Evolutionary conservation across 768 basidiomycete genomes (phyloP).

Genomic region (Suillus americanus): DNA sequence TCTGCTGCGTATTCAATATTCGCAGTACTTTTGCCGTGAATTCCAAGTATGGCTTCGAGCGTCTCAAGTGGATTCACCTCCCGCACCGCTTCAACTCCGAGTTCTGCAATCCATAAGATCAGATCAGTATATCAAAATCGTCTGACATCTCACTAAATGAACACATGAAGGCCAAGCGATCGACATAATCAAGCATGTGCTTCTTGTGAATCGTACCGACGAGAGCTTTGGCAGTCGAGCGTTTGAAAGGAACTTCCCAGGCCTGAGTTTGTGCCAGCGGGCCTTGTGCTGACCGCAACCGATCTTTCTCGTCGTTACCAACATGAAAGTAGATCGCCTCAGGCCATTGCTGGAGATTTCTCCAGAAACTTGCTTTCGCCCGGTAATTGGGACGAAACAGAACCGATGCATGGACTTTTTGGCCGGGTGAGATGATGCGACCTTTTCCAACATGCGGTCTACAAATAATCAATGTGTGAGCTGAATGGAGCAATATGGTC

Average conservation of each 20-base stretch:
- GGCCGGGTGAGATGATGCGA: slow-evolving; percentile 27
- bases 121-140: neutral
- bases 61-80: neutral
- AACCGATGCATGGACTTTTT: slow-evolving; percentile 32
- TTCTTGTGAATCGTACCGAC: slow-evolving; percentile 7
- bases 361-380: slow-evolving; percentile 22
- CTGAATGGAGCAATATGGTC: neutral
- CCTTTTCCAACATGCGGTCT: slow-evolving; percentile 29
- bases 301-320: neutral
- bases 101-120: neutral
- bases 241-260: slow-evolving; percentile 23
- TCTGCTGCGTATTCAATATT: neutral
- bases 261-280: neutral
- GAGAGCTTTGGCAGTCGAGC: slow-evolving; percentile 18
- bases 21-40: neutral
- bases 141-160: slow-evolving; percentile 22
- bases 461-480: slow-evolving; percentile 7
- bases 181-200: slow-evolving; percentile 17
- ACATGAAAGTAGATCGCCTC: slow-evolving; percentile 11
- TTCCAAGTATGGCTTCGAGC: neutral
- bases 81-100: slow-evolving; percentile 18
- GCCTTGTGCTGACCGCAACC: slow-evolving; percentile 5
- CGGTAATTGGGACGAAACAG: slow-evolving; percentile 31
- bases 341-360: slow-evolving; percentile 23
- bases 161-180: slow-evolving; percentile 30